phyloP scores from a whole-genome alignment of 768 basidiomycete genomes.

The Phylloporus arenicola region DNA sequence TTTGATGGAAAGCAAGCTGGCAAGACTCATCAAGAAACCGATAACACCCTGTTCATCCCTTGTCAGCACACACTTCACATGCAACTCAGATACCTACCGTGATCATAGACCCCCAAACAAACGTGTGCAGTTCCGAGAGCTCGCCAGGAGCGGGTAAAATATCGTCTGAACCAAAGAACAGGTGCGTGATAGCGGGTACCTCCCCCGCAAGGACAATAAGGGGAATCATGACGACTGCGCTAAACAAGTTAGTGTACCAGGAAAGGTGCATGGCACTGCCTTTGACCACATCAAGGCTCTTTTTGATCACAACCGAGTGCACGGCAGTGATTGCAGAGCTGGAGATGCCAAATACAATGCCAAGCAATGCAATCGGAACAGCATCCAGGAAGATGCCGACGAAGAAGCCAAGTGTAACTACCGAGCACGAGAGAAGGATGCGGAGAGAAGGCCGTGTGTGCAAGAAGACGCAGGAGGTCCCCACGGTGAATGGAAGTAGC shows the following conservation, averaged over 20 bases:
- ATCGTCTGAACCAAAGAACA: conserved; percentile 49
- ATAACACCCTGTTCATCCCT: conserved; percentile 57
- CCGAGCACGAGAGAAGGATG: conserved; percentile 66
- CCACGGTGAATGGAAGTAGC: conserved; percentile 89
- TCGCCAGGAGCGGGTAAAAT: conserved; percentile 33
- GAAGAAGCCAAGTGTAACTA: conserved; percentile 93
- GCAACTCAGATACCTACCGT: conserved; percentile 46
- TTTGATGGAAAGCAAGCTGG: conserved; percentile 90
- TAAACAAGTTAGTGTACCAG: conserved; percentile 89
- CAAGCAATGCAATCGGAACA: conserved; percentile 51
- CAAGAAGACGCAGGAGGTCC: conserved; percentile 76
- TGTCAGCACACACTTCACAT: conserved; percentile 1
- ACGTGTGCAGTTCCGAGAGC: conserved; percentile 52
- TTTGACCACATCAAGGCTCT: conserved; percentile 69
- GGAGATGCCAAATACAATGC: conserved; percentile 75
- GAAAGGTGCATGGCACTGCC: conserved; percentile 81
- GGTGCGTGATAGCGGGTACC: conserved; percentile 51
- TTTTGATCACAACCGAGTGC: conserved; percentile 94
- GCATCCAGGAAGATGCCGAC: conserved; percentile 79
- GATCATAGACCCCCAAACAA: conserved; percentile 72
- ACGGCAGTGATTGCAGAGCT: conserved; percentile 83
- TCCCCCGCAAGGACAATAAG: conserved; percentile 75
- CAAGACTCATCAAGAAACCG: conserved; percentile 93
- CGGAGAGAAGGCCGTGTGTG: conserved; percentile 68
- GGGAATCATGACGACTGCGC: conserved; percentile 67